Evolutionary conservation across 2,329 filamentous ascomycete species (phyloP).

Genomic region (Aspergillus proliferans): DNA sequence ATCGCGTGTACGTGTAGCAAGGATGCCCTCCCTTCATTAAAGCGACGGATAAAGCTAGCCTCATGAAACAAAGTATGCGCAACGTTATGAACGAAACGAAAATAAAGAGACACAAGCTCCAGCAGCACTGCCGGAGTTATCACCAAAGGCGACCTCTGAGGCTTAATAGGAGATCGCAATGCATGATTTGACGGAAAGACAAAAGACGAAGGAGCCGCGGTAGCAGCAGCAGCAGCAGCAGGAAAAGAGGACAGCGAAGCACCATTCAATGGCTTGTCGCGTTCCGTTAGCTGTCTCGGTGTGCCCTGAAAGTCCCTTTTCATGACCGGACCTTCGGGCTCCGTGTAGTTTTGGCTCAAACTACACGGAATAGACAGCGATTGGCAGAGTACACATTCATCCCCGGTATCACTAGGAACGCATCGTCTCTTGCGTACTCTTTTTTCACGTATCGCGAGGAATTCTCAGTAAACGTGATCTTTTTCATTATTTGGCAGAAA

Average conservation of each 20-base stretch:
- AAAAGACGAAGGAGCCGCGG: not conserved
- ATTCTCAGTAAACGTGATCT: not conserved
- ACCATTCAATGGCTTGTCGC: not conserved
- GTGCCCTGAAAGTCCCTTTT: not conserved
- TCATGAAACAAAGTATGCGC: slow-evolving; percentile 18
- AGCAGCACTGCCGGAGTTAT: slow-evolving; percentile 3
- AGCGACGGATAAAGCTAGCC: slow-evolving; percentile 11
- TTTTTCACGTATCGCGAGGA: not conserved
- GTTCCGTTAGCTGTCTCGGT: not conserved
- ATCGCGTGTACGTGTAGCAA: slow-evolving; percentile 15
- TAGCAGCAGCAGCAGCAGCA: no score
- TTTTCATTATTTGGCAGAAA: not conserved
- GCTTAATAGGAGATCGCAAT: not conserved
- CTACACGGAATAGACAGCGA: slow-evolving; percentile 10
- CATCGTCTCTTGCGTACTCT: slow-evolving; percentile 13
- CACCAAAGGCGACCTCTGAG: slow-evolving; percentile 1
- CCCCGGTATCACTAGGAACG: slow-evolving; percentile 6
- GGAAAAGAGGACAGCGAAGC: not conserved
- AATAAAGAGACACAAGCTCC: slow-evolving; percentile 15
- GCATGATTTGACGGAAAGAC: not conserved
- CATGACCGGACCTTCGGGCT: not conserved
- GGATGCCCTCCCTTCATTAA: slow-evolving; percentile 11
- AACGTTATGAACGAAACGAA: slow-evolving; percentile 18
- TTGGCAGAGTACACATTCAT: slow-evolving; percentile 10
- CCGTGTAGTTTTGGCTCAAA: slow-evolving; percentile 2